phyloP scores from a whole-genome alignment of 176 grass and related monocot species.

The Triticum urartu region DNA sequence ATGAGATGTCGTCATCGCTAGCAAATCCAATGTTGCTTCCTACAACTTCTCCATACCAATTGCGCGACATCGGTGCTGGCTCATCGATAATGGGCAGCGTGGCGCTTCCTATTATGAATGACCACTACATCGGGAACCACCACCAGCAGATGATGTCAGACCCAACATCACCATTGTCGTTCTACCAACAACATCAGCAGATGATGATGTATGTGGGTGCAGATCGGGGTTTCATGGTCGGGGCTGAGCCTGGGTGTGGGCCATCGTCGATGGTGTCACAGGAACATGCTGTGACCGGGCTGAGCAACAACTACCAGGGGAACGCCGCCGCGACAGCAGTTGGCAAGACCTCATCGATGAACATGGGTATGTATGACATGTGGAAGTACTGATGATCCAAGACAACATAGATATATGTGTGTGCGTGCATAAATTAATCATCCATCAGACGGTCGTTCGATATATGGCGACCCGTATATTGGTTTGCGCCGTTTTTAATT shows the following conservation, averaged over 20 bases:
- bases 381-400: slow-evolving; percentile 9
- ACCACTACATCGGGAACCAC: neutral
- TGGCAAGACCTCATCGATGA: slow-evolving; percentile 5
- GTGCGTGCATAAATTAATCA: neutral
- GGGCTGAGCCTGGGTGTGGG: neutral
- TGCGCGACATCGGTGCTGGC: no score
- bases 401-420: neutral
- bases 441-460: neutral
- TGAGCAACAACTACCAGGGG: slow-evolving; percentile 23
- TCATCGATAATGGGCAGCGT: neutral
- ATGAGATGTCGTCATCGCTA: neutral
- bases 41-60: neutral
- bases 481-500: neutral
- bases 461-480: neutral
- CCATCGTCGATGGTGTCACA: slow-evolving; percentile 24
- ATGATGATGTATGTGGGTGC: neutral
- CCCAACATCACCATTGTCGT: neutral
- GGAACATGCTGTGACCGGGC: neutral
- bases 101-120: neutral
- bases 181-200: neutral
- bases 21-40: neutral
- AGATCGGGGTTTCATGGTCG: neutral
- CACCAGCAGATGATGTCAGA: neutral
- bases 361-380: neutral
- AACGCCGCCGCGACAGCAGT: neutral